Evolutionary conservation across 2,329 filamentous ascomycete genomes (phyloP).

Genomic region (Aspergillus sojae): DNA sequence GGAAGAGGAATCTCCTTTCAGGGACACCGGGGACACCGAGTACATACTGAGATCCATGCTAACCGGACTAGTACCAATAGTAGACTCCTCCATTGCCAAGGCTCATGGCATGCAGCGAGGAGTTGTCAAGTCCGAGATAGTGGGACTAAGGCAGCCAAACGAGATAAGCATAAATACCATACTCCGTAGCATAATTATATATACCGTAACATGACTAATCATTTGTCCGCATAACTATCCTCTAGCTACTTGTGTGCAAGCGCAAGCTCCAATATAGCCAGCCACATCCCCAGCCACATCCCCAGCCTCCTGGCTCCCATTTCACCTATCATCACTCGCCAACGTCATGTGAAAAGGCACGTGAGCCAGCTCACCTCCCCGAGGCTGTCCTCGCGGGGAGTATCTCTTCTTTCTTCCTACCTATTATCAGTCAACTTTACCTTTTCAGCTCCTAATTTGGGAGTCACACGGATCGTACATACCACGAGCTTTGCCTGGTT

Average conservation of each 20-base stretch:
- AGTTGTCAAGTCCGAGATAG: neutral
- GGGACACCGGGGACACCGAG: neutral
- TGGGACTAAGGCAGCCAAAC: neutral
- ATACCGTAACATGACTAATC: neutral
- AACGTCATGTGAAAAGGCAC: slow-evolving; percentile 20
- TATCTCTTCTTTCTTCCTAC: neutral
- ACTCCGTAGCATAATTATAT: neutral
- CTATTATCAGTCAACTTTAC: slow-evolving; percentile 2
- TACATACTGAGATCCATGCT: neutral
- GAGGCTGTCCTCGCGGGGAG: neutral
- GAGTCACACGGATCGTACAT: neutral
- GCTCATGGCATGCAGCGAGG: neutral
- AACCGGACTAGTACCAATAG: neutral
- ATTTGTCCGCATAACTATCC: neutral
- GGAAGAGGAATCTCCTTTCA: neutral
- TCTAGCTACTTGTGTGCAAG: neutral
- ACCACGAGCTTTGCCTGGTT: neutral
- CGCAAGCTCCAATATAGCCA: neutral
- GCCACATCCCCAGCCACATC: slow-evolving; percentile 4
- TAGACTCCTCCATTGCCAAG: neutral
- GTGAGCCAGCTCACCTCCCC: slow-evolving; percentile 9
- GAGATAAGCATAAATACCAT: neutral
- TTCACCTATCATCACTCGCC: slow-evolving; percentile 16
- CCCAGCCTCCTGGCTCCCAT: neutral
- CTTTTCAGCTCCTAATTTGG: neutral